These are phyloP conservation scores for Trichoderma gracile DNA, from an alignment of 2,329 filamentous ascomycete genomes.

Conservation along the genomic window DNA sequence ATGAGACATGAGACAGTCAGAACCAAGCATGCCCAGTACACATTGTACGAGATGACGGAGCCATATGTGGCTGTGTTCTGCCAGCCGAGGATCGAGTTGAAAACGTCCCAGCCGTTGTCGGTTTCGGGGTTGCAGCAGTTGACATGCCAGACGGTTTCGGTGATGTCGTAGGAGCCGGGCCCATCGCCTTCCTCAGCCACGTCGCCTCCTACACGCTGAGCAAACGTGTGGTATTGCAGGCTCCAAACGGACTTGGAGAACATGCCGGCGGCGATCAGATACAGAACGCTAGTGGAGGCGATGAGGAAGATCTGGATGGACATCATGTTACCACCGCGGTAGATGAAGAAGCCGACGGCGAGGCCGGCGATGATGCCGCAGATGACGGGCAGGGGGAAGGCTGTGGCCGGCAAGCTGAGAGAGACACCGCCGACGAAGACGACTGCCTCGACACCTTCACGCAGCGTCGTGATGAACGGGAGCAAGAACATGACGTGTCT, in stretches of 20 bases:
- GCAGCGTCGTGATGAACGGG: conserved; percentile 74
- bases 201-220: conserved; percentile 56
- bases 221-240: conserved; percentile 63
- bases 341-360: conserved; percentile 67
- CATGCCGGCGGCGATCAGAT: conserved; percentile 77
- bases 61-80: conserved; percentile 85
- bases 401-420: conserved; percentile 64
- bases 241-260: conserved; percentile 75
- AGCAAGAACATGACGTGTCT: conserved; percentile 77
- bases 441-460: conserved; percentile 76
- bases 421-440: conserved; percentile 79
- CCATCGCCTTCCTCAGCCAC: conserved; percentile 54
- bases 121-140: conserved; percentile 68
- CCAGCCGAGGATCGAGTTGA: conserved; percentile 75
- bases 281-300: conserved; percentile 74
- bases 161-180: conserved; percentile 76
- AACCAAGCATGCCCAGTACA: conserved; percentile 70
- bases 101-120: conserved; percentile 70
- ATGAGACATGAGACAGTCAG: conserved; percentile 15
- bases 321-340: conserved; percentile 44
- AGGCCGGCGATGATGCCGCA: conserved; percentile 64
- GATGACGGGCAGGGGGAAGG: conserved; percentile 71
- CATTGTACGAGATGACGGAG: conserved; percentile 81
- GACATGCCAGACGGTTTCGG: conserved; percentile 76
- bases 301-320: conserved; percentile 70